Evolutionary conservation across 768 basidiomycete species (phyloP).

Genomic region (Krasilnikovozyma curviuscula): DNA sequence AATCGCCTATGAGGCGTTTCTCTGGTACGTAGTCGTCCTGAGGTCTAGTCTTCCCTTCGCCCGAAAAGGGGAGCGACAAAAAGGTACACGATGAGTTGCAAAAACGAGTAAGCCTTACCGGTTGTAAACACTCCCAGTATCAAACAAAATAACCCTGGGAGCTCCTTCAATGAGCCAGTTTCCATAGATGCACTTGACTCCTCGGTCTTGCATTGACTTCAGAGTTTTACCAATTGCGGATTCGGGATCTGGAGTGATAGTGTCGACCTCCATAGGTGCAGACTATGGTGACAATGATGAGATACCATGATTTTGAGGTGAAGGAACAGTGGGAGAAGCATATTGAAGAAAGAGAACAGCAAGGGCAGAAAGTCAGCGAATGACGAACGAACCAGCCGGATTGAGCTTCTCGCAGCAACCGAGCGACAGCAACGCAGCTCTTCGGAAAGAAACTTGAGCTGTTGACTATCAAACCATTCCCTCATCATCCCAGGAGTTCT

Average conservation of each 20-base stretch:
- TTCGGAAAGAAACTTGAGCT: no score
- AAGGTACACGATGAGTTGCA: background rate
- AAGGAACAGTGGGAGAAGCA: background rate
- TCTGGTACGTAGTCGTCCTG: no score
- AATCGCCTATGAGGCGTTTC: no score
- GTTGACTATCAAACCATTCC: no score
- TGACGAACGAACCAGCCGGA: no score
- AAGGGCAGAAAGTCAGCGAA: no score
- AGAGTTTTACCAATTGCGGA: conserved; percentile 50
- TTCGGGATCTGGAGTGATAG: conserved; percentile 63
- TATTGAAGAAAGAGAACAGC: background rate
- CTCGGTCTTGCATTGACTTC: conserved; percentile 64
- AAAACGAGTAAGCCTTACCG: conserved; percentile 24
- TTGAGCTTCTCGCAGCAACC: no score
- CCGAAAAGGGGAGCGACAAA: background rate
- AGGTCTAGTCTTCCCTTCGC: no score
- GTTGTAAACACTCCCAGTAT: conserved; percentile 70
- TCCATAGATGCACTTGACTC: conserved; percentile 86
- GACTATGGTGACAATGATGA: conserved; percentile 26
- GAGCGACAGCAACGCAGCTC: no score
- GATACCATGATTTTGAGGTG: background rate
- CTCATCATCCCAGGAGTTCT: no score
- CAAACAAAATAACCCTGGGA: conserved; percentile 85
- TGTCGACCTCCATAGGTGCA: conserved; percentile 96
- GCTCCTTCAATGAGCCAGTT: conserved; percentile 97